Evolutionary conservation across 768 basidiomycete species (phyloP), one percentile per base, ranked within the genome.

Genomic region (Gautieria morchelliformis): DNA sequence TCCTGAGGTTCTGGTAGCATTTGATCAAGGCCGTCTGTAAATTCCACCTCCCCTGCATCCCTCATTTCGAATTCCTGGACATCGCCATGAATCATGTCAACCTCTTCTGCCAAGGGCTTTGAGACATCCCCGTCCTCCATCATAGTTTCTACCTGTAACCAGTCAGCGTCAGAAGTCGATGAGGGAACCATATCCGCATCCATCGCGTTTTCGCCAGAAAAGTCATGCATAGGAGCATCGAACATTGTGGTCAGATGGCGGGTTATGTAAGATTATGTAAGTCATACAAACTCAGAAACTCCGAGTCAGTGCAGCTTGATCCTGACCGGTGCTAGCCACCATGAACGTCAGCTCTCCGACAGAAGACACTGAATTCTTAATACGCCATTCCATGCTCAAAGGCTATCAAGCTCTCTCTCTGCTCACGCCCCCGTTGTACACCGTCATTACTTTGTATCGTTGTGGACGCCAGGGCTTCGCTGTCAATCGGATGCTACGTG

Each of bases 361-460:
- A n/a, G 42, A 22, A 44, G 85, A 88, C 62, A 78, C 75, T n/a
- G 77, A 83, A 60, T 81, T 78, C 65, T 78, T 88, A 33, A 78
- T 86, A 44, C 81, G 85, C 46, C 76, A 82, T 56, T 75, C 82
- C 44, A 81, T 82, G 78, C 77, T 71, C 32, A 77, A 80, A 63
- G 86, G 86, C 30, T 89, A 87, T 65, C 83, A 87, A 63, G 60
- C 81, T 42, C 72, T 78, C 56, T 89, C 88, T 6, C 62, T 87
- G 27, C 60, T 88, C 42, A 73, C 76, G 1, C 85, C 86, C 12
- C 82, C 85, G 9, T 67, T 74, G 6, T 90, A 89, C 60, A 68
- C 75, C 5, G 75, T 73, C 0, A 77, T 81, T 60, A 67, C 79
- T 11, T 61, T 87, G 35, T 72, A 74, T 35, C 76, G 80, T 61